Evolutionary conservation across 2,329 filamentous ascomycete species (phyloP).

Genomic region (Talaromyces verruculosus): DNA sequence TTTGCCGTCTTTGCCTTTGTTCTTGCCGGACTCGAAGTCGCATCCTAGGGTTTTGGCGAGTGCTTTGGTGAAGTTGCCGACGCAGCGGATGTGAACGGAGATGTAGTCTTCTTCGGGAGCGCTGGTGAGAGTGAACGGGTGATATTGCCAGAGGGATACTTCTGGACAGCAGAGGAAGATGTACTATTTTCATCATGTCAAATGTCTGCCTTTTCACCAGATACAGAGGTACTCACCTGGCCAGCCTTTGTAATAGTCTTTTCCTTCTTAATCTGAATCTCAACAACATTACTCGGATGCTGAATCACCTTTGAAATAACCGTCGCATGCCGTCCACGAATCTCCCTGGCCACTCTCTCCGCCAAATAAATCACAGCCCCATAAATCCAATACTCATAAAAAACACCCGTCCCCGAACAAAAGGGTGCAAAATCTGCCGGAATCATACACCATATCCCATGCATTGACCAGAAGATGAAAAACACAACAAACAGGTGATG

Average conservation of each 20-base stretch:
- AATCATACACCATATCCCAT: constrained; percentile 89
- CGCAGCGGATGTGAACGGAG: constrained; percentile 78
- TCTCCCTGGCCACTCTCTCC: constrained; percentile 75
- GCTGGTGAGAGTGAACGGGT: constrained; percentile 82
- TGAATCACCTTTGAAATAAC: constrained; percentile 87
- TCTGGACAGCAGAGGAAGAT: constrained; percentile 87
- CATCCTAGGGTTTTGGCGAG: constrained; percentile 72
- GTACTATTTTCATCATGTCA: constrained; percentile 51
- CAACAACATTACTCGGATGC: constrained; percentile 83
- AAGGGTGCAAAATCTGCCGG: constrained; percentile 76
- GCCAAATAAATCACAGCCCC: constrained; percentile 76
- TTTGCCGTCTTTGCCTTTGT: constrained; percentile 31
- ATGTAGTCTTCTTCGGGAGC: constrained; percentile 89
- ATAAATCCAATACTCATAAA: constrained; percentile 90
- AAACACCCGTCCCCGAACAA: constrained; percentile 70
- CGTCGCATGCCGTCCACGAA: constrained; percentile 78
- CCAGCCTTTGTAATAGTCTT: constrained; percentile 77
- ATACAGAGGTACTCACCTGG: constrained; percentile 46
- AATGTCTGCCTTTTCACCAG: too few species aligned
- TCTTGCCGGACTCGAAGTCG: constrained; percentile 58
- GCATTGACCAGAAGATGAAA: constrained; percentile 88
- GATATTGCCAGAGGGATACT: constrained; percentile 84
- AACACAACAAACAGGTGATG: constrained; percentile 86
- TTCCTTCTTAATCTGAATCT: constrained; percentile 91
- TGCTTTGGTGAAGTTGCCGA: constrained; percentile 75